These are phyloP conservation scores for Wallacemonas sp. DNA, from an alignment of 208 protist species.

Conservation along the genomic window DNA sequence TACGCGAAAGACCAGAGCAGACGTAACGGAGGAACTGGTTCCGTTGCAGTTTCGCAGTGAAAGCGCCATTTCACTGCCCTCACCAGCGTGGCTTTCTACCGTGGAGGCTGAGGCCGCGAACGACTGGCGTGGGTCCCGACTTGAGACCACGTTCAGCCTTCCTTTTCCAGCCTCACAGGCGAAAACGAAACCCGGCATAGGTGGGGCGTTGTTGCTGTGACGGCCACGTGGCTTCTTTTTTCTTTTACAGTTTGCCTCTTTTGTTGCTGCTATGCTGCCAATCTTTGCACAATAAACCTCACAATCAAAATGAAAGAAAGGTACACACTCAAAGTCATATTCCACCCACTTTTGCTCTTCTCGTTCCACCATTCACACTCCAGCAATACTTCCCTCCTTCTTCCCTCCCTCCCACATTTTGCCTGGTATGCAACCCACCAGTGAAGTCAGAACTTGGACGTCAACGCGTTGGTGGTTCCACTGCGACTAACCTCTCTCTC, in stretches of 20 bases:
- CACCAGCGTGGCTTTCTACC: neutral
- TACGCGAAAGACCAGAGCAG: neutral
- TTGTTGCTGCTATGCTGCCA: no score
- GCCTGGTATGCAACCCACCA: no score
- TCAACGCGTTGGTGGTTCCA: no score
- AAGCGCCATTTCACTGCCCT: neutral
- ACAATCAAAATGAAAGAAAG: no score
- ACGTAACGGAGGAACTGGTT: neutral
- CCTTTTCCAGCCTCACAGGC: conserved; percentile 5
- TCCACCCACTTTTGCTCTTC: no score
- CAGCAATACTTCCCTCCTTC: no score
- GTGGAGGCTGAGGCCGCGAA: conserved; percentile 2
- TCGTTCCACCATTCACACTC: no score
- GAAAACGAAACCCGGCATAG: neutral
- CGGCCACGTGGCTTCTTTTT: conserved; percentile 4
- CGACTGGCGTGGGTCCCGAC: conserved; percentile 4
- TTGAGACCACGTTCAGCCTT: conserved; percentile 3
- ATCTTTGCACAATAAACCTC: no score
- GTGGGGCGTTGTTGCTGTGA: neutral
- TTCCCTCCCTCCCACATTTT: no score
- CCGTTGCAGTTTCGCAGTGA: neutral
- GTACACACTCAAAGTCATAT: no score
- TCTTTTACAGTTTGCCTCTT: conserved; percentile 8
- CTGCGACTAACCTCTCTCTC: no score
- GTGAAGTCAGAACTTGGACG: no score